Base-by-base conservation (phyloP, 805 yeast genomes). In the Candida nonsorbophila region DNA sequence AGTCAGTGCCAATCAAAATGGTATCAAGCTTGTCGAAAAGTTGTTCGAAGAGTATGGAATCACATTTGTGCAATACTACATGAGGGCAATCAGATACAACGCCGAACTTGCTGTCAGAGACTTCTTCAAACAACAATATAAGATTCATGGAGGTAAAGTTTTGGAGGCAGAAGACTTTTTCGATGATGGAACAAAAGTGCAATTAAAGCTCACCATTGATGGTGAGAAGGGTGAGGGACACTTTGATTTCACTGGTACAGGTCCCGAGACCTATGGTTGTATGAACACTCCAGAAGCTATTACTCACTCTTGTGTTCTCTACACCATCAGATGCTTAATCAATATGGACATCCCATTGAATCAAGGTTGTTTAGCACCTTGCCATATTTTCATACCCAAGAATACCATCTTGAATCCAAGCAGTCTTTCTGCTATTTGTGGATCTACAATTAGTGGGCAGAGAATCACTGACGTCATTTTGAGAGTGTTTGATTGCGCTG, bases 1-100 rank as follows among this genome's bases (percentile, higher is more conserved):
- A 52, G 70, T 83, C 28, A 86, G 92, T 3, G 92, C 95, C 3
- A 85, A 86, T 47, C 84, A 75, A 42, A 81, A 79, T 48, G 95
- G 95, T 29, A 81, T 84, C 20, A 63, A 67, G 7, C 58, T 86
- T 26, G 67, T 86, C 32, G 65, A 60, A n/a, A 53, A 64, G 11
- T 58, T 85, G 28, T 74, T 83, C 14, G 48, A 53, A 2, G 88
- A 82, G 43, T 81, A 73, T 50, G 72, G 77, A 0, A 57, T 74
- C 11, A 58, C 66, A 3, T 73, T 72, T 0, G 79, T 85, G 7
- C 67, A 72, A 38, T 69, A 69, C 24, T 85, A 85, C 53, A 86
- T 86, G 95, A 57, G 60, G n/a, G 94, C 87, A 1, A 83, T 86
- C 40, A 90, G 83, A 51, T 72, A 69, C 28, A 83, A 84, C 47